Percentiles rank a stretch among this genome's conserved stretches.
phyloP scores from a whole-genome alignment of 2,329 filamentous ascomycete genomes.

The Aspergillus cejpii region DNA sequence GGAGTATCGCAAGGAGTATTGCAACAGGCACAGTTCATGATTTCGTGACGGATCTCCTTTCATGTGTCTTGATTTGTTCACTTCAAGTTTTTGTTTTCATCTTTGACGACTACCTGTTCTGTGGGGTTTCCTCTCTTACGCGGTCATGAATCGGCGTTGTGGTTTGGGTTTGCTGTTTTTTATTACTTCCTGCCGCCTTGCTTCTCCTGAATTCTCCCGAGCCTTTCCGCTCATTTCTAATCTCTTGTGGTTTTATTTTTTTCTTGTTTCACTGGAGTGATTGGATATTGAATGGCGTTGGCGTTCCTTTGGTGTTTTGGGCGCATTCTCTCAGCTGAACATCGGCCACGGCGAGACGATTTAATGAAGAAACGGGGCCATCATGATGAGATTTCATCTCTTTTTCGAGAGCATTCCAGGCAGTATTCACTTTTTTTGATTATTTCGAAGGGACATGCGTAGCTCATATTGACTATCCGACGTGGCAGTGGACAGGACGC shows the following conservation, averaged over 20 bases:
- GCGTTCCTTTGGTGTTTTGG: slow-evolving; percentile 20
- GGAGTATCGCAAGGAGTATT: too few relatives aligned
- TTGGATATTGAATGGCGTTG: slow-evolving; percentile 16
- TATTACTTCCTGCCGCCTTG: slow-evolving; percentile 8
- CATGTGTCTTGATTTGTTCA: neutral
- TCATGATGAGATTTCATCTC: slow-evolving; percentile 15
- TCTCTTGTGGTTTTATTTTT: neutral
- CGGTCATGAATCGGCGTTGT: slow-evolving; percentile 24
- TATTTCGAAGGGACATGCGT: slow-evolving; percentile 10
- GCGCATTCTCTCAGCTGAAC: slow-evolving; percentile 15
- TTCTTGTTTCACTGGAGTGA: slow-evolving; percentile 6
- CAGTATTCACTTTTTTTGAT: slow-evolving; percentile 6
- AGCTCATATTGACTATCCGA: slow-evolving; percentile 5
- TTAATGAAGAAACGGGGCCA: slow-evolving; percentile 22
- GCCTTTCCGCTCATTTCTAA: slow-evolving; percentile 4
- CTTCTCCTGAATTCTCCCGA: slow-evolving; percentile 11
- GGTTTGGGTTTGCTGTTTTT: slow-evolving; percentile 7
- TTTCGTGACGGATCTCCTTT: neutral
- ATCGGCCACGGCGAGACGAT: slow-evolving; percentile 20
- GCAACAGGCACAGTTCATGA: neutral
- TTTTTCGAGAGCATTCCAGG: slow-evolving; percentile 10
- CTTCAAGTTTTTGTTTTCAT: neutral
- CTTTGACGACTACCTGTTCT: neutral
- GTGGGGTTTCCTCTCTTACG: neutral
- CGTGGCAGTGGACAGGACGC: neutral